Percentiles rank a stretch among this genome's conserved stretches.
These are phyloP conservation scores for Fusarium solani-melongenae DNA, from an alignment of 2,329 filamentous ascomycete genomes.

Conservation along the genomic window DNA sequence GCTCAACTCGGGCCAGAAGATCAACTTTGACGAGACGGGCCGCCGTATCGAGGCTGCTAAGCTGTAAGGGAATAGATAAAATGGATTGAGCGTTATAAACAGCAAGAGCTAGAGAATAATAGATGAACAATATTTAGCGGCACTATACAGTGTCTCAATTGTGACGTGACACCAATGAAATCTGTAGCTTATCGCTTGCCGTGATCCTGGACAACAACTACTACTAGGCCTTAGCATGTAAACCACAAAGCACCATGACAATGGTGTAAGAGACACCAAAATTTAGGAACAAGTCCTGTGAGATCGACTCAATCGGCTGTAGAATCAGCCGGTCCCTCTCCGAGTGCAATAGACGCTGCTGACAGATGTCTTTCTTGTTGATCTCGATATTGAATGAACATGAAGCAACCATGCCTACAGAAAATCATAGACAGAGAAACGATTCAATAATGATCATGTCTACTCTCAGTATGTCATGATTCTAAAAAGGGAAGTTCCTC, in stretches of 20 bases:
- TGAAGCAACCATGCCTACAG: neutral
- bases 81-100: neutral
- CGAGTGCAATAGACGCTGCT: neutral
- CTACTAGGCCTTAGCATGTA: neutral
- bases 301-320: neutral
- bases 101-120: conserved; percentile 16
- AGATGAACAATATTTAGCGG: neutral
- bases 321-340: neutral
- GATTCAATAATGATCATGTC: neutral
- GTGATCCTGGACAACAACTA: neutral
- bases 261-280: neutral
- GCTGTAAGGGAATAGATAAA: conserved; percentile 24
- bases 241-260: neutral
- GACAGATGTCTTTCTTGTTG: neutral
- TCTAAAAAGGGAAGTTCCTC: neutral
- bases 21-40: conserved; percentile 66
- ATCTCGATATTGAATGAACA: neutral
- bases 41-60: conserved; percentile 37
- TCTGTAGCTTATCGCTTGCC: neutral
- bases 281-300: neutral
- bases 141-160: neutral
- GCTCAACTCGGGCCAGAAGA: conserved; percentile 65
- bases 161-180: neutral
- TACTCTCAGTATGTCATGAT: neutral
- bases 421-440: neutral